Base-by-base conservation (phyloP, 1,284 basidiomycete species). In the Cutaneotrichosporon daszewskae region DNA sequence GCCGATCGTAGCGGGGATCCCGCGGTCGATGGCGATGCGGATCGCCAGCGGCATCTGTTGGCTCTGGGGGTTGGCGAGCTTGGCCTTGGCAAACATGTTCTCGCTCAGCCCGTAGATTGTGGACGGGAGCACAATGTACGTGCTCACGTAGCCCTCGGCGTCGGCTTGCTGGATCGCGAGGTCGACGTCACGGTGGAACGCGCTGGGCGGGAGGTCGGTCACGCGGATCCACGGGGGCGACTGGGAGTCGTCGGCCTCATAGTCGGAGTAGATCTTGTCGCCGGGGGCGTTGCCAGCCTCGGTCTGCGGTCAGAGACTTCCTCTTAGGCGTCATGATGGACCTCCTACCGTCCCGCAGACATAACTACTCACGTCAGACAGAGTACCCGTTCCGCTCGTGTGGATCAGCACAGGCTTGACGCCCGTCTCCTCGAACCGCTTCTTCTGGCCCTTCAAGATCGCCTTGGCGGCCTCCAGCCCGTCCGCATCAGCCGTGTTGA, bases 121-220 rank as follows among this genome's bases (percentile, higher is more conserved):
- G 6, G 66, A 66, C 3, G 71, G 71, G 4, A 69, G 53, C 28
- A 73, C 51, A 36, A 73, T 68, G 54, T 71, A 73, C 3, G 60
- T 57, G 35, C 63, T 62, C 44, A 65, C 56, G 31, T 57, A 46
- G 11, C 61, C 63, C 17, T 50, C 54, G 17, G 55, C 49, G 40
- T 69, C 69, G 23, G 69, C 70, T 10, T 50, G 53, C 20, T 71
- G 47, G 29, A 72, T 68, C 7, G 57, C 58, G 11, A 66, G 40
- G 44, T 68, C 64, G 39, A 68, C 60, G 14, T 54, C 45, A 47
- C 67, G 54, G 51, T 67, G 63, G 20, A 53, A 53, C 6, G 54
- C 56, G 3, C 48, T 50, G 13, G 48, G 43, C 1, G 61, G 47
- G 14, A 64, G 46, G 5, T 54, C 49, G 35, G 66, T 61, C 20